These are phyloP conservation scores for Gentiana macrophylla DNA, from an alignment of 257 asterid genomes.

Conservation along the genomic window DNA sequence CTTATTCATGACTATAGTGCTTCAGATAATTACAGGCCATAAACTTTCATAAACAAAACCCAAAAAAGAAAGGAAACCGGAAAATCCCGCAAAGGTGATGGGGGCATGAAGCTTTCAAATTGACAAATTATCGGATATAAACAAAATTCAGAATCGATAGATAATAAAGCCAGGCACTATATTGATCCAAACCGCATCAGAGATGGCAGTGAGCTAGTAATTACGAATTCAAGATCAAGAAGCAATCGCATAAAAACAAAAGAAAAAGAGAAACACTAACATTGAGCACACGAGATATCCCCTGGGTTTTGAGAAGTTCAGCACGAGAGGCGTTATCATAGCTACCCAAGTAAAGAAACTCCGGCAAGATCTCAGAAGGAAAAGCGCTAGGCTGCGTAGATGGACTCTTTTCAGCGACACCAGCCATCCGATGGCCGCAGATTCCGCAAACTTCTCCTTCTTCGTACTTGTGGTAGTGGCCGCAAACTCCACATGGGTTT, in stretches of 20 bases:
- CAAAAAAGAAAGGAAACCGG: no score
- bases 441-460: constrained; percentile 85
- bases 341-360: constrained; percentile 85
- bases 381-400: constrained; percentile 68
- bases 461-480: constrained; percentile 94
- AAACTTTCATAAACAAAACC: no score
- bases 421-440: constrained; percentile 84
- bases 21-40: no score
- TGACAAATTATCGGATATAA: no score
- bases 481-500: constrained; percentile 83
- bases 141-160: no score
- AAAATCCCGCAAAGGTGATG: no score
- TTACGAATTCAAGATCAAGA: not conserved
- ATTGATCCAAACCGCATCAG: no score
- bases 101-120: no score
- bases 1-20: no score
- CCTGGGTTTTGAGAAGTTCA: constrained; percentile 87
- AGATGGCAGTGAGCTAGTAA: no score
- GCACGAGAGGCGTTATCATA: constrained; percentile 92
- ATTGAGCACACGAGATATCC: constrained; percentile 85
- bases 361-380: constrained; percentile 94
- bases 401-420: constrained; percentile 30
- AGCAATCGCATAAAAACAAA: not conserved
- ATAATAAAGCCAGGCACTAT: not conserved
- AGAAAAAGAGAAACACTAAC: constrained; percentile 20